These are phyloP conservation scores for Juglanconis juglandina DNA, from an alignment of 2,329 filamentous ascomycete species.

Conservation along the genomic window DNA sequence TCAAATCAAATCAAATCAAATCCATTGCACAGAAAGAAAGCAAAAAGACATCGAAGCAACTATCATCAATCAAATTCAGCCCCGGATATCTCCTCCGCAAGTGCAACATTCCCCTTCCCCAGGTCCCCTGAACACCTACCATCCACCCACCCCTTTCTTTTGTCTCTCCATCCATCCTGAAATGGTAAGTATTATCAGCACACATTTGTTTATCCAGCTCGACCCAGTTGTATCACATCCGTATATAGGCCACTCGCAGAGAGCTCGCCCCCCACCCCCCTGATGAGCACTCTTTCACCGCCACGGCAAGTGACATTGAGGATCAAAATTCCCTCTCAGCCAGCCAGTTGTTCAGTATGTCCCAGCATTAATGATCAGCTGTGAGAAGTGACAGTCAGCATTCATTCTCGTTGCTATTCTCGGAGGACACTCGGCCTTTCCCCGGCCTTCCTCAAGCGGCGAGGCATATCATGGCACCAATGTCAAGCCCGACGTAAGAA, in stretches of 20 bases:
- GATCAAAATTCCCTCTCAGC: not conserved
- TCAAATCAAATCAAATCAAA: too few relatives aligned
- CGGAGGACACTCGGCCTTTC: not conserved
- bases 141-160: not conserved
- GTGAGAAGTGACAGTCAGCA: not conserved
- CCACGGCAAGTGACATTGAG: not conserved
- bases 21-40: too few relatives aligned
- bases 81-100: not conserved
- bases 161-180: not conserved
- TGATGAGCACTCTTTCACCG: not conserved
- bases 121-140: not conserved
- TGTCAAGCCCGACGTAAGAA: too few relatives aligned
- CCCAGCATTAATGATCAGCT: slow-evolving; percentile 16
- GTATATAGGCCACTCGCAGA: not conserved
- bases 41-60: too few relatives aligned
- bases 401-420: not conserved
- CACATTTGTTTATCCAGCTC: not conserved
- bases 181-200: slow-evolving; percentile 6
- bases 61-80: too few relatives aligned
- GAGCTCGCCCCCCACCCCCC: not conserved
- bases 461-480: too few relatives aligned
- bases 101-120: not conserved
- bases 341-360: slow-evolving; percentile 7
- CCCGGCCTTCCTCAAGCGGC: not conserved
- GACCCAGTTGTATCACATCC: not conserved